Evolutionary conservation across 2,329 filamentous ascomycete species (phyloP).

Genomic region (Diplodia seriata): DNA sequence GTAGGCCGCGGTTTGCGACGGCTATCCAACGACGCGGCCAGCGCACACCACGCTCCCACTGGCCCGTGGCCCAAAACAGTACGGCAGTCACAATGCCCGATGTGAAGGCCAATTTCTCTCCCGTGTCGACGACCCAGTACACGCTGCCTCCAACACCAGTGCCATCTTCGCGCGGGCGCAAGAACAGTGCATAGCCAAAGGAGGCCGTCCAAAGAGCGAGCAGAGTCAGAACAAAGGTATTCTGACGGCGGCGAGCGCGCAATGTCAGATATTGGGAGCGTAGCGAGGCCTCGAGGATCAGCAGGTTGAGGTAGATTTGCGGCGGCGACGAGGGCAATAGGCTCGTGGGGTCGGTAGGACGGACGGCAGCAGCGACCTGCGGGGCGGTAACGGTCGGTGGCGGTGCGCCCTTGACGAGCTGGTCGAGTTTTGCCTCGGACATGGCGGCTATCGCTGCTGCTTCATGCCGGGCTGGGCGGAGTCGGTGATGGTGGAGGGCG

Average conservation of each 20-base stretch:
- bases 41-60: slow-evolving; percentile 93
- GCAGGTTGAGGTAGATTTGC: slow-evolving; percentile 96
- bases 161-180: slow-evolving; percentile 95
- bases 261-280: slow-evolving; percentile 92
- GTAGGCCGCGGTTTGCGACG: slow-evolving; percentile 85
- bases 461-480: slow-evolving; percentile 3
- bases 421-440: slow-evolving; percentile 74
- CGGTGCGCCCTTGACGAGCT: slow-evolving; percentile 89
- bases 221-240: slow-evolving; percentile 87
- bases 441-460: slow-evolving; percentile 49
- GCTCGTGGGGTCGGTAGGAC: slow-evolving; percentile 72
- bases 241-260: slow-evolving; percentile 84
- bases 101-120: slow-evolving; percentile 89
- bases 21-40: slow-evolving; percentile 93
- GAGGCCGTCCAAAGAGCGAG: slow-evolving; percentile 80
- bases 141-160: slow-evolving; percentile 88
- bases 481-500: slow-evolving; percentile 11
- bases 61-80: slow-evolving; percentile 91
- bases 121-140: slow-evolving; percentile 93
- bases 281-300: slow-evolving; percentile 93
- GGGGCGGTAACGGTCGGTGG: slow-evolving; percentile 62
- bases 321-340: slow-evolving; percentile 87
- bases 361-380: slow-evolving; percentile 49
- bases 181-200: slow-evolving; percentile 89
- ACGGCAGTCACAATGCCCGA: slow-evolving; percentile 86